These are phyloP conservation scores for Niveomyces coronatus DNA, from an alignment of 2,329 filamentous ascomycete species.

Conservation along the genomic window DNA sequence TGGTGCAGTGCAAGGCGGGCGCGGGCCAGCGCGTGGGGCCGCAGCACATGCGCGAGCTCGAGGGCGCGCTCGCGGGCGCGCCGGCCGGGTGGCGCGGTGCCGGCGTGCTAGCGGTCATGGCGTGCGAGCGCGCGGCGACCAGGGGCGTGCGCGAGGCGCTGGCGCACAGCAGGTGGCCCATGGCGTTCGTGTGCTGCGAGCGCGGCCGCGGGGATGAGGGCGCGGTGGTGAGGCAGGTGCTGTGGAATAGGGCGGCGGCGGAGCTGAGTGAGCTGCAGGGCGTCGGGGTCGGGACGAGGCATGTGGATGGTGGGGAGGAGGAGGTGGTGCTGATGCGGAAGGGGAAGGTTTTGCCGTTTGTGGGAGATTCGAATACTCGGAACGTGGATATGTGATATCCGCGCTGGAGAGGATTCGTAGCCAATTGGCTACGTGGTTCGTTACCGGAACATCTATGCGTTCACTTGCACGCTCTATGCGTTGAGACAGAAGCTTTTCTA, in stretches of 20 bases:
- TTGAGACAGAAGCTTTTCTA: too few relatives aligned
- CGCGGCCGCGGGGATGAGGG: conserved; percentile 44
- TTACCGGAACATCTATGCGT: too few relatives aligned
- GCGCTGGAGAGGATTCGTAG: too few relatives aligned
- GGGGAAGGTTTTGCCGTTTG: conserved; percentile 28
- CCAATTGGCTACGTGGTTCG: too few relatives aligned
- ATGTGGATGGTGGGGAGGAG: conserved; percentile 24
- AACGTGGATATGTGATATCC: background rate
- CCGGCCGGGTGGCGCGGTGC: conserved; percentile 56
- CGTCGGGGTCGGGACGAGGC: conserved; percentile 38
- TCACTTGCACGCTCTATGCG: too few relatives aligned
- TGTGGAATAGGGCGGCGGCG: conserved; percentile 61
- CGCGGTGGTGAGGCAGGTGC: conserved; percentile 53
- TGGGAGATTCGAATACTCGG: background rate
- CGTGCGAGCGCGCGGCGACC: conserved; percentile 59
- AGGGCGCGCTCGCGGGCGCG: conserved; percentile 66
- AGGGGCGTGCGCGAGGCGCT: conserved; percentile 69
- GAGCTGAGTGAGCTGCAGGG: conserved; percentile 49
- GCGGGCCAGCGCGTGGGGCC: conserved; percentile 41
- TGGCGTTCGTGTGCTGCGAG: conserved; percentile 60
- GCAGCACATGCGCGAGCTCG: conserved; percentile 59
- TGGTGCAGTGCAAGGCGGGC: conserved; percentile 61
- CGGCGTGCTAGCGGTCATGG: conserved; percentile 60
- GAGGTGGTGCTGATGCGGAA: conserved; percentile 42
- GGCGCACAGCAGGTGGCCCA: conserved; percentile 53